phyloP scores from a whole-genome alignment of 1,284 basidiomycete genomes.

The Apiotrichum veenhuisii region DNA sequence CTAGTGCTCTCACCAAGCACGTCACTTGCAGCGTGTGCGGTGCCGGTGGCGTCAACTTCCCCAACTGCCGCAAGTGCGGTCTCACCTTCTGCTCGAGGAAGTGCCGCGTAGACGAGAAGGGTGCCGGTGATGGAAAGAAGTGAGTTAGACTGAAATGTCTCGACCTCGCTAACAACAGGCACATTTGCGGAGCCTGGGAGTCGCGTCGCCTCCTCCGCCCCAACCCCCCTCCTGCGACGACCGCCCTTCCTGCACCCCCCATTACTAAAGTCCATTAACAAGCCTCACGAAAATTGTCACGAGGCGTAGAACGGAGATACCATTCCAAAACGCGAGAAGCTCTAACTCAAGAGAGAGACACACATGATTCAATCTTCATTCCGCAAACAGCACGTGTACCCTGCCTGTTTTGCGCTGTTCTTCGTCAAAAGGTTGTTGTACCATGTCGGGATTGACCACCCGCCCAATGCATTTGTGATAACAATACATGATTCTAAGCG shows the following conservation, averaged over 20 bases:
- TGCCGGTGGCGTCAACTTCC: constrained; percentile 42
- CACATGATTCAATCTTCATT: background rate
- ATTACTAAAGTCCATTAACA: background rate
- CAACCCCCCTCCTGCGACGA: background rate
- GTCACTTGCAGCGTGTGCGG: constrained; percentile 39
- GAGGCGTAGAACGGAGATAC: background rate
- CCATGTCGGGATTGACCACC: background rate
- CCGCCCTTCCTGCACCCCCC: background rate
- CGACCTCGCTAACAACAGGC: background rate
- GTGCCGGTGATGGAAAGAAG: constrained; percentile 39
- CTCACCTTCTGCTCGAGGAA: constrained; percentile 41
- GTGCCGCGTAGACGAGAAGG: constrained; percentile 36
- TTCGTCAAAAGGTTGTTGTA: background rate
- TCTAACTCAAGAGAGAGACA: background rate
- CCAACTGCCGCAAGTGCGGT: constrained; percentile 44
- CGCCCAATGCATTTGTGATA: background rate
- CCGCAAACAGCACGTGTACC: no score
- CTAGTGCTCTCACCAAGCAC: constrained; percentile 39
- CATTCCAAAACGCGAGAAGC: background rate
- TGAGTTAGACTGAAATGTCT: background rate
- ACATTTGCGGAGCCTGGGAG: constrained; percentile 1
- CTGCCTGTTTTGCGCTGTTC: background rate
- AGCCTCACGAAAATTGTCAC: background rate
- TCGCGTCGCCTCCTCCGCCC: background rate
- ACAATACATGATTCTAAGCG: no score